Base-by-base conservation (phyloP, 202 grass and related monocot species). In the Carex arenaria region DNA sequence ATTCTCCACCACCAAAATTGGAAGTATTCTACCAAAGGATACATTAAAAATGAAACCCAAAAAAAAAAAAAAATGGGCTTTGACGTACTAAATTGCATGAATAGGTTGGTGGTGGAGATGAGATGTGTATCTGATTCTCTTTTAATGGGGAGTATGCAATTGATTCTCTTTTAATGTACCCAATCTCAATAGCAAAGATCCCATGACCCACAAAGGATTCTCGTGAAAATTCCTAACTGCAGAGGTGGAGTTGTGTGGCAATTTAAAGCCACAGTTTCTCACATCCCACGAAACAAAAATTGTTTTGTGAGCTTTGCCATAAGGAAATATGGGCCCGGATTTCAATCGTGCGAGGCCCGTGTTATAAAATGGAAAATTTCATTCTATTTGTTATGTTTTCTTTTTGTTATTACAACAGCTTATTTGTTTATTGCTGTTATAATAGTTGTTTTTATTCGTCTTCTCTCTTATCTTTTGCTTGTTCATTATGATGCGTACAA, bases 161-260 rank as follows among this genome's bases (percentile, higher is more conserved):
- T 59, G 73, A n/a, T 3, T 77, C 14, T 52, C 80, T 52, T 82
- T 82, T n/a, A 82, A 68, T 82, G 80, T 54, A 53, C 38, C 64
- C 63, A 55, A 23, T 68, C 49, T 47, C n/a, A 82, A 82, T 32
- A 68, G 63, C 59, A 82, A 82, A 82, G 43, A 82, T 53, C 61
- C 63, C 80, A 82, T 82, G 80, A 82, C 80, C 80, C 80, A 82
- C 80, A 82, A 82, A 82, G 63, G 62, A 68, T 82, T 82, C 80
- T 68, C 61, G 80, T 82, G 80, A 82, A 55, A 31, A 15, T 9
- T 54, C 61, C 15, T 15, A 65, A 79, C 28, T 56, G 7, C 10
- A 55, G 36, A 77, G 73, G 7, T 59, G n/a, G 26, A n/a, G 28
- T 36, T 32, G n/a, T 36, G 14, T 9, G 73, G 8, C 9, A 77